phyloP scores from a whole-genome alignment of 352 stramenopile genomes.

The Hyaloperonospora arabidopsidis region DNA sequence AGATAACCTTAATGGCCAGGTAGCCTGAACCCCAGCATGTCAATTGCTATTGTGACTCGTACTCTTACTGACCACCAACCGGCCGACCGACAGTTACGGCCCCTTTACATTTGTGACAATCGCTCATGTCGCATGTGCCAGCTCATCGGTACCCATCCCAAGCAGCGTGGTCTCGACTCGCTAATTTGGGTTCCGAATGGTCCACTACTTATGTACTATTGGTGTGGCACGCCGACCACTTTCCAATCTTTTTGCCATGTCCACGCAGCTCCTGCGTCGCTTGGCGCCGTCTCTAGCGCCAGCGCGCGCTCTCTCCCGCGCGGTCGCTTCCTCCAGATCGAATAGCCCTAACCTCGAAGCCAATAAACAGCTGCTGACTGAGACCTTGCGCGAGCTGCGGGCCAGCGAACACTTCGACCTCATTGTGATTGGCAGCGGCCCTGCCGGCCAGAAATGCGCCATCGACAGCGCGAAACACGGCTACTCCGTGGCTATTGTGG shows the following conservation, averaged over 20 bases:
- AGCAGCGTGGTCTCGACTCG: too few relatives aligned
- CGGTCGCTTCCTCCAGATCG: conserved; percentile 5
- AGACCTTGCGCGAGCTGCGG: conserved; percentile 72
- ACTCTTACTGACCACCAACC: too few relatives aligned
- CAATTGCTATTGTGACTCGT: too few relatives aligned
- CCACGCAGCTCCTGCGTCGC: conserved; percentile 21
- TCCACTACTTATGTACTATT: background rate
- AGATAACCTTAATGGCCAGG: too few relatives aligned
- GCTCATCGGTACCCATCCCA: too few relatives aligned
- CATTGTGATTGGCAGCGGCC: conserved; percentile 85
- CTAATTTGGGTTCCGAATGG: too few relatives aligned
- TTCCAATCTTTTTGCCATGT: too few relatives aligned
- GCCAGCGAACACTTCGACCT: conserved; percentile 84
- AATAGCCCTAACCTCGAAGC: conserved; percentile 3
- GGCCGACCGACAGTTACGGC: too few relatives aligned
- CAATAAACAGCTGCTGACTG: conserved; percentile 31
- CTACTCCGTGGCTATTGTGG: conserved; percentile 77
- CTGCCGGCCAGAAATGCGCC: conserved; percentile 84
- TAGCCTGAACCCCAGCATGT: too few relatives aligned
- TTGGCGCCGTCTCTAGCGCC: conserved; percentile 13
- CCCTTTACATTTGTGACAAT: too few relatives aligned
- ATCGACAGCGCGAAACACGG: conserved; percentile 85
- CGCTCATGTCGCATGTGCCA: too few relatives aligned
- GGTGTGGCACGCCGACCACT: conserved; percentile 1
- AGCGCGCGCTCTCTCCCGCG: conserved; percentile 1